Base-by-base conservation (phyloP, 495 filamentous ascomycete genomes). In the Hypoxylon perforatum region DNA sequence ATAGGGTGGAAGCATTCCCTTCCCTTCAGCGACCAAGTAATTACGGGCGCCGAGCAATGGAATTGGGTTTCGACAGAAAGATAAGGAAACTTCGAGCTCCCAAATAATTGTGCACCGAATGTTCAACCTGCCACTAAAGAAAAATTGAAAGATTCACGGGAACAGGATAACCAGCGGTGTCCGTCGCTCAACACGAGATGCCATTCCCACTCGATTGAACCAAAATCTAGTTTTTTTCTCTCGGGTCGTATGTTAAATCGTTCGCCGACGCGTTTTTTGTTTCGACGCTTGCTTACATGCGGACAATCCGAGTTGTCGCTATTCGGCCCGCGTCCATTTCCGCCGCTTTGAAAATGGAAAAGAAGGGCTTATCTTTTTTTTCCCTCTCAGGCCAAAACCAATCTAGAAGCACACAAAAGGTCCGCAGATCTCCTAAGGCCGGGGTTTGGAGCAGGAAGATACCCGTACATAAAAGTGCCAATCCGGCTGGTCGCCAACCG, bases 371-470 rank as follows among this genome's bases (percentile, higher is more conserved):
- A 23, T 63, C 36, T 23, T 44, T 36, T 50, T 38, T 36, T 41
- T 23, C 46, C 17, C 18, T 41, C 18, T 35, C 47, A 17, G 52
- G 38, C 10, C n/a, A n/a, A n/a, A n/a, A n/a, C 49, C 25, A 54
- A 35, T 28, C 54, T 38, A 49, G 59, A 64, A 61, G 55, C 51
- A 3, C 8, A 33, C 30, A 33, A 69, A 61, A 47, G 42, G 38
- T 0, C 21, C 65, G 65, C 65, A 23, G 45, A 64, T 69, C 61
- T 69, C 66, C 66, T 69, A 61, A 10, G n/a, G 23, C 61, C 61
- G 56, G 23, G 52, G 51, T n/a, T 61, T 47, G 48, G 57, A 38
- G 25, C 22, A 57, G 51, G 61, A 49, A 60, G n/a, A 55, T 36
- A 50, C n/a, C n/a, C 42, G 49, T 65, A 64, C 56, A 69, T 69